These are phyloP conservation scores for Candida gorgasii DNA, from an alignment of 805 yeast genomes.

Conservation along the genomic window DNA sequence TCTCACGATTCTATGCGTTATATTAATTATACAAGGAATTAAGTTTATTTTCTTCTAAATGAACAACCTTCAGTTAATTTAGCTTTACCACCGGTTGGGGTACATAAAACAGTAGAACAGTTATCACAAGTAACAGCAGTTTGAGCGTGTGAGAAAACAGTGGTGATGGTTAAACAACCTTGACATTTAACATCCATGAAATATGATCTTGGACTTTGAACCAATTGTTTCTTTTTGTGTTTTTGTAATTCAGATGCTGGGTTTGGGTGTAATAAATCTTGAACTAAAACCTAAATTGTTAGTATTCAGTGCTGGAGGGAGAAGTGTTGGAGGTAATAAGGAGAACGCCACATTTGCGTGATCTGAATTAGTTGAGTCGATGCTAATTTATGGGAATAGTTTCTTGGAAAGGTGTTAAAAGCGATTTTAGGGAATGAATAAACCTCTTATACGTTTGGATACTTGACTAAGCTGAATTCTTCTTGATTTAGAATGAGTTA, in stretches of 20 bases:
- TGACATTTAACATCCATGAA: conserved; percentile 99
- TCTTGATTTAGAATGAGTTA: not conserved
- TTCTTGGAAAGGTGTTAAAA: too few species aligned
- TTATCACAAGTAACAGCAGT: conserved; percentile 99
- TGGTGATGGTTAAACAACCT: conserved; percentile 98
- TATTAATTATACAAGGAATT: conserved; percentile 18
- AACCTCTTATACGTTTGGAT: too few species aligned
- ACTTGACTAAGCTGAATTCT: not conserved
- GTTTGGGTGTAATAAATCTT: conserved; percentile 97
- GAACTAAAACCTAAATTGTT: conserved; percentile 82
- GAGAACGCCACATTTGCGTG: not conserved
- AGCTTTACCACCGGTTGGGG: conserved; percentile 99
- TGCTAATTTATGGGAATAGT: too few species aligned
- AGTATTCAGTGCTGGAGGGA: conserved; percentile 15
- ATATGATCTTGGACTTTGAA: conserved; percentile 97
- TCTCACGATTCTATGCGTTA: conserved; percentile 11
- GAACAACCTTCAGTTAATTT: conserved; percentile 99
- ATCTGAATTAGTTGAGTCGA: not conserved
- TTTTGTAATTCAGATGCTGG: conserved; percentile 95
- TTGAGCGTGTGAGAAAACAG: conserved; percentile 99
- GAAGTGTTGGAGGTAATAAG: not conserved
- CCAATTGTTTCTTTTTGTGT: conserved; percentile 97
- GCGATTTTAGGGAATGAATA: too few species aligned
- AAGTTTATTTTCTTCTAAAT: conserved; percentile 92
- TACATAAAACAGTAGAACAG: conserved; percentile 96